Conservation (phyloP, 768 basidiomycete species). For the Serpula lacrymans region DNA sequence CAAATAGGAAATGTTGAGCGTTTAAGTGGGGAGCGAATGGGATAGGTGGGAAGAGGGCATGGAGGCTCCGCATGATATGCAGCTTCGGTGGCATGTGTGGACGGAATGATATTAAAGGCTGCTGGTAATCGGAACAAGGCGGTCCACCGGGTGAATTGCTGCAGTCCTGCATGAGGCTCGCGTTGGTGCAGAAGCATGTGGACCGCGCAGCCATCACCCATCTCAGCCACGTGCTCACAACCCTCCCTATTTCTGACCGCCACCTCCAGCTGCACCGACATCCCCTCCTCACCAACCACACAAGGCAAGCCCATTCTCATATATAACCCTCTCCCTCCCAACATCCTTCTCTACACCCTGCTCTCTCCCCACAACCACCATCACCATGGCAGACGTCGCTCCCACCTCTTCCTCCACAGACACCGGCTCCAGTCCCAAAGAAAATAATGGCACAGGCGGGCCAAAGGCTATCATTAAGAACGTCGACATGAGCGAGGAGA, state of each 20-base stretch:
- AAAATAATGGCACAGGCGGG: slow-evolving; percentile 33
- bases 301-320: slow-evolving; percentile 22
- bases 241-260: slow-evolving; percentile 11
- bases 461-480: slow-evolving; percentile 93
- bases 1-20: slow-evolving; percentile 10
- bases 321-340: slow-evolving; percentile 20
- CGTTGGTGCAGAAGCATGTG: slow-evolving; percentile 12
- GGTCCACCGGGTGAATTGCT: not conserved
- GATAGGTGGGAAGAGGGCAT: slow-evolving; percentile 5
- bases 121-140: too few species aligned
- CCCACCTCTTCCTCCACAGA: slow-evolving; percentile 56
- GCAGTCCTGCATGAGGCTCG: slow-evolving; percentile 4
- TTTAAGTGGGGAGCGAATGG: slow-evolving; percentile 2
- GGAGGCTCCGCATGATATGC: slow-evolving; percentile 7
- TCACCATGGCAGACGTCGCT: slow-evolving; percentile 58
- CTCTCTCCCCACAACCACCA: slow-evolving; percentile 1
- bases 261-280: slow-evolving; percentile 10
- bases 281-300: slow-evolving; percentile 16
- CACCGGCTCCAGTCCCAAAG: slow-evolving; percentile 40
- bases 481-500: slow-evolving; percentile 94
- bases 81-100: slow-evolving; percentile 7
- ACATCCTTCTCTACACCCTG: slow-evolving; percentile 3
- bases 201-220: slow-evolving; percentile 1
- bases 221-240: slow-evolving; percentile 15
- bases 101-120: slow-evolving; percentile 2